Conservation (phyloP, 306 rosid species). For the Begonia fuchsioides region DNA sequence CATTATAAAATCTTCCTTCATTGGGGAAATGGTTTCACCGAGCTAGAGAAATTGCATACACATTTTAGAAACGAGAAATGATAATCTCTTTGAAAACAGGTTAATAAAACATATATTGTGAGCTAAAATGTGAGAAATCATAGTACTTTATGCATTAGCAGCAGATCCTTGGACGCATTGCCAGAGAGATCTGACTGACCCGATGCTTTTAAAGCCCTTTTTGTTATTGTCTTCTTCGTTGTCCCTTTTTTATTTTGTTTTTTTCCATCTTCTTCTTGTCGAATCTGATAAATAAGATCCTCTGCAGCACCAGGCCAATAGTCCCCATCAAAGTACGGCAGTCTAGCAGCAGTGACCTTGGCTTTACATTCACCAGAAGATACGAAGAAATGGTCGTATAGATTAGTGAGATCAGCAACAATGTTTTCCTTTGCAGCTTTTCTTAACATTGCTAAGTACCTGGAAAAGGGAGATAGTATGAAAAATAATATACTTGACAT, state of each 20-base stretch:
- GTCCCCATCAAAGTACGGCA: slow-evolving; percentile 98
- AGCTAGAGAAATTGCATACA: slow-evolving; percentile 41
- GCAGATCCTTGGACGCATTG: slow-evolving; percentile 86
- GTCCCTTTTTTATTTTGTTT: slow-evolving; percentile 87
- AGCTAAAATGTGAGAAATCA: slow-evolving; percentile 7
- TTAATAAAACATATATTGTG: neutral
- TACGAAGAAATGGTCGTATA: slow-evolving; percentile 88
- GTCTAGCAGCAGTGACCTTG: slow-evolving; percentile 89
- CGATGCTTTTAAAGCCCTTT: slow-evolving; percentile 88
- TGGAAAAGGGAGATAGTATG: slow-evolving; percentile 10
- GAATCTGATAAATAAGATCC: slow-evolving; percentile 87
- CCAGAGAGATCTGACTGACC: slow-evolving; percentile 96
- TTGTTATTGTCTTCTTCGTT: slow-evolving; percentile 72
- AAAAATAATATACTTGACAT: slow-evolving; percentile 3
- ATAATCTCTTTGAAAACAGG: neutral
- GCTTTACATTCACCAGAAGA: slow-evolving; percentile 72
- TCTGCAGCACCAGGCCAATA: slow-evolving; percentile 99
- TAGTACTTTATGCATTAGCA: slow-evolving; percentile 93
- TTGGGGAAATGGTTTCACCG: slow-evolving; percentile 90
- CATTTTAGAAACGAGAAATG: slow-evolving; percentile 7
- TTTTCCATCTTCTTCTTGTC: slow-evolving; percentile 94
- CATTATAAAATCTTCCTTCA: slow-evolving; percentile 99
- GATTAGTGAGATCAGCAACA: slow-evolving; percentile 75
- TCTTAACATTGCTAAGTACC: slow-evolving; percentile 88
- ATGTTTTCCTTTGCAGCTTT: slow-evolving; percentile 82